Conservation (phyloP, 176 grass and related monocot species). For the Lolium multiflorum region DNA sequence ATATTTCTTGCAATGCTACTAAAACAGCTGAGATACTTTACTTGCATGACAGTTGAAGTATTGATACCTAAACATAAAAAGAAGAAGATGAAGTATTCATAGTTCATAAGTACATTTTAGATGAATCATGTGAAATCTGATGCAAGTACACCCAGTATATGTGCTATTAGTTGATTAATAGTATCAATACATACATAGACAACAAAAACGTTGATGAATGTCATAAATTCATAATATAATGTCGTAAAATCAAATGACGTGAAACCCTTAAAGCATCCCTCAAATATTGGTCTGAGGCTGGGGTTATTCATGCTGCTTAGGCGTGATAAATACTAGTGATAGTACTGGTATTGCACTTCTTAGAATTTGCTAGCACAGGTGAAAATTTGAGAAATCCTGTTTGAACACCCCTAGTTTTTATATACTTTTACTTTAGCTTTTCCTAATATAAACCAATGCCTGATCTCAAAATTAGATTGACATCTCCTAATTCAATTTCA, state of each 20-base stretch:
- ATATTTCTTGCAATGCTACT: constrained; percentile 22
- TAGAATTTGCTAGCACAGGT: not conserved
- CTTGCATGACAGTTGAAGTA: not conserved
- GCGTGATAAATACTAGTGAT: not conserved
- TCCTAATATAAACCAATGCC: not conserved
- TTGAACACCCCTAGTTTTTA: not conserved
- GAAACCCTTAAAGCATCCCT: not conserved
- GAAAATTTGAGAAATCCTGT: not conserved
- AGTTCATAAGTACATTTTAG: not conserved
- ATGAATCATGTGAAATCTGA: constrained; percentile 15
- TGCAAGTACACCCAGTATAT: not conserved
- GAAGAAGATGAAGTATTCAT: not conserved
- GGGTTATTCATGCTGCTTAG: not conserved
- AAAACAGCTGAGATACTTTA: not conserved
- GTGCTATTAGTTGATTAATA: constrained; percentile 2
- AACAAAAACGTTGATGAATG: not conserved
- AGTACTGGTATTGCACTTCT: not conserved
- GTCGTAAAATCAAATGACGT: not conserved
- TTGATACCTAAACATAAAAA: not conserved
- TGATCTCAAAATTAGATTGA: not conserved
- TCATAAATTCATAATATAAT: constrained; percentile 13
- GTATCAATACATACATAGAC: not conserved
- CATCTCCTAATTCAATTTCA: constrained; percentile 7
- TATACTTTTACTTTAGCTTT: not conserved
- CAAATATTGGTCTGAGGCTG: not conserved